Evolutionary conservation across 768 basidiomycete species (phyloP), one percentile per base, ranked within the genome.

Genomic region (Phylloporus sp.): DNA sequence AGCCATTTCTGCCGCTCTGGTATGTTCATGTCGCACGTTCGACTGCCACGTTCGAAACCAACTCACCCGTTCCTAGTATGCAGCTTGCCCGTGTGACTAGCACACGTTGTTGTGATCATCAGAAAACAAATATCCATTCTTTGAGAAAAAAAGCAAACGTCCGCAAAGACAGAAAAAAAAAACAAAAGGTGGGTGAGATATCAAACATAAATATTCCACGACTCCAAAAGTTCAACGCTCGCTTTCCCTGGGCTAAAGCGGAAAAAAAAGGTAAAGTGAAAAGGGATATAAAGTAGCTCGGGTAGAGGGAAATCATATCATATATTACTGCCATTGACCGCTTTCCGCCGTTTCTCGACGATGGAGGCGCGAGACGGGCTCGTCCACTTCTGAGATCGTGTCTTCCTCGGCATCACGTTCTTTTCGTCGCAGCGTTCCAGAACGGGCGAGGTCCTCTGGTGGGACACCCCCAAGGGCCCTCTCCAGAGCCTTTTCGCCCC

Each of bases 401-500:
- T 71, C 78, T 54, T 72, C 69, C 22, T 71, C 70, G 11, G 63
- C 60, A 7, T 65, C 63, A 29, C 67, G 66, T 22, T 69, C 71
- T 46, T 67, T 74, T 58, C 73, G 71, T 49, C 69, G 66, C 23
- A 67, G 52, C 48, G 65, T 69, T 37, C 54, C 43, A n/a, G 56
- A 55, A 15, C 58, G 50, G 11, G 29, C 56, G 15, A 61, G 64
- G 11, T 64, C 57, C 0, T 71, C 68, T 17, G 64, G 65, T 7
- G 38, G 44, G 15, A 56, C 51, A 22, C 60, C 61, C 18, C 69
- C 71, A 41, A 84, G 63, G 4, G 82, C 81, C 38, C 70, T 70
- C 60, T 86, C 84, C 38, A 87, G 63, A 26, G 78, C 81, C 69
- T 90, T 93, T 68, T 97, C 90, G 24, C 94, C 94, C 44, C 91